Percentiles rank a stretch among this genome's conserved stretches.
These are phyloP conservation scores for Arabis hirsuta DNA, from an alignment of 345 rosid species.

Conservation along the genomic window DNA sequence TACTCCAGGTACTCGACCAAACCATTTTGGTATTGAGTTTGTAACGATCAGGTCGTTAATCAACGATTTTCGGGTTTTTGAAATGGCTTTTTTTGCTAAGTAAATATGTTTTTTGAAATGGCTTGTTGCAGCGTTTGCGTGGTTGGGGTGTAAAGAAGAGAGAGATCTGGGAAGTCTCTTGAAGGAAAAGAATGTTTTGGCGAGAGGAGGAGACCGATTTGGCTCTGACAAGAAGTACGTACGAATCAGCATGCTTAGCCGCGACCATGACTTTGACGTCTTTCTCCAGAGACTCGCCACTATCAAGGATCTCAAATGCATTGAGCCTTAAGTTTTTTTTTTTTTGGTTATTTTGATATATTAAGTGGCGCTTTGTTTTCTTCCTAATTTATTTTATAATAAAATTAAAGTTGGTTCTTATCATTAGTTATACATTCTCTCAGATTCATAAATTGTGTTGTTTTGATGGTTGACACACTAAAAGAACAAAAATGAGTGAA, in stretches of 20 bases:
- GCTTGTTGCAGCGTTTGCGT: conserved; percentile 71
- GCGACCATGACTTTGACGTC: conserved; percentile 50
- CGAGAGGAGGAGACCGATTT: conserved; percentile 61
- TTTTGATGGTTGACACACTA: too few relatives aligned
- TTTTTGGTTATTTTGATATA: neutral
- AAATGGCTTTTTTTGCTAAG: too few relatives aligned
- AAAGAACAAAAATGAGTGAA: too few relatives aligned
- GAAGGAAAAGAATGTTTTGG: conserved; percentile 49
- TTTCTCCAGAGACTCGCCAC: conserved; percentile 62
- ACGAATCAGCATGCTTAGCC: conserved; percentile 69
- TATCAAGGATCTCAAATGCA: conserved; percentile 38
- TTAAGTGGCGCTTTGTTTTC: neutral
- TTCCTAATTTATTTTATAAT: neutral
- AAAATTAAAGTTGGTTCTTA: too few relatives aligned
- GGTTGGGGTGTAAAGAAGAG: conserved; percentile 67
- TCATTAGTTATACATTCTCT: too few relatives aligned
- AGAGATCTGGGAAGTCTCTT: conserved; percentile 50
- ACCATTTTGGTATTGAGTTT: neutral
- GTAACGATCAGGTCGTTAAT: neutral
- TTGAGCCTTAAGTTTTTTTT: conserved; percentile 22
- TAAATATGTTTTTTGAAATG: too few relatives aligned
- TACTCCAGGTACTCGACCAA: conserved; percentile 55
- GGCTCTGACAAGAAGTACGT: conserved; percentile 53
- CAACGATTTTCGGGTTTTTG: neutral
- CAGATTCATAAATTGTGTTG: too few relatives aligned